Evolutionary conservation across 306 rosid genomes (phyloP), one percentile per base, ranked within the genome.

Genomic region (Trichosanthes truncata): DNA sequence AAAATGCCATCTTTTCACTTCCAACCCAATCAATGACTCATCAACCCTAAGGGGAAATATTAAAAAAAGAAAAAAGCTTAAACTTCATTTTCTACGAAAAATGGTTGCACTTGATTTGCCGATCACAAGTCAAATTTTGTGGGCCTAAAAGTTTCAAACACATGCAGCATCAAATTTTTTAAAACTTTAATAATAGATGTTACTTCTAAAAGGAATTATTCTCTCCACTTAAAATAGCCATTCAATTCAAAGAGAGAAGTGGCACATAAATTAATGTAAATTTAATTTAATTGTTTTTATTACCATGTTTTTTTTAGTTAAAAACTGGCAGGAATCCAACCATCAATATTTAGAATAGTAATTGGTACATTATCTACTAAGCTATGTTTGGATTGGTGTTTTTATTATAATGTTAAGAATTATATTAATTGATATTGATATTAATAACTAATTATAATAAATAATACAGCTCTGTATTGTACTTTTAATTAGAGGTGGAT

Each of bases 11-110:
- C 72, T 35, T 65, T 65, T 65, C 72, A 35, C 45, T 60, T 60
- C 74, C 46, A 36, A 66, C 49, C 74, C 49, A 66, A 65, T 65
- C n/a, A 65, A 65, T 65, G 73, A 65, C 73, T 65, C 73, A 66
- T 35, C 73, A 66, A 66, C 48, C 10, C 73, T 18, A 36, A 66
- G 13, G 3, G 15, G 49, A 2, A 66, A 66, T 66, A 66, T 66
- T 36, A 36, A 36, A 63, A 62, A 35, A 11, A 25, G 0, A 11
- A 63, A 5, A 66, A 66, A 66, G 26, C 48, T 66, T 66, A 36
- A 36, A 66, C 26, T 66, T 66, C 73, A 17, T 65, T 65, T 66
- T 18, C 73, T 66, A 17, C 18, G 26, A 35, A 33, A 65, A 65
- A 6, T 65, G 13, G 15, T 65, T 6, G 35, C 49, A 38, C 0